Evolutionary conservation across 2,329 filamentous ascomycete genomes (phyloP), one percentile per base, ranked within the genome.

Genomic region (Chrysosporium keratinophilum): DNA sequence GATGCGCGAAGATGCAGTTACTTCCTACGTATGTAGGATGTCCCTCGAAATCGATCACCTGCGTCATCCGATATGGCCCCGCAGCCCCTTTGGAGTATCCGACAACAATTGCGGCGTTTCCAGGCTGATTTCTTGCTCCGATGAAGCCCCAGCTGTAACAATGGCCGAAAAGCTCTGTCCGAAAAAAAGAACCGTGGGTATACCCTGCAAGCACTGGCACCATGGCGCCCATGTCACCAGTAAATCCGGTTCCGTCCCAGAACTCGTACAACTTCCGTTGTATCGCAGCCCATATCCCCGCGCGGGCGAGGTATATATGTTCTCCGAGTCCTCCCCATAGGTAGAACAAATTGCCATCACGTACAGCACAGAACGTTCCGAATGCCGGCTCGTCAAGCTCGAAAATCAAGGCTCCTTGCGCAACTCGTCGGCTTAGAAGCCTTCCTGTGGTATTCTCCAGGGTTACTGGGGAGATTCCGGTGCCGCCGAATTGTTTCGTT

Each of bases 191-290:
- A 5, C 57, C 57, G 15, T 42, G 37, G 23, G 52, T 39, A 43
- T 50, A 55, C 28, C 57, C 57, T 9, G 47, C 40, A 19, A 58
- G 43, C 17, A 58, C 55, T 20, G 57, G 57, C 6, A 31, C 39
- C 17, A 48, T 39, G 12, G 43, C 33, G 1, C 10, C 39, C 33
- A 54, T 54, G 33, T 57, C 50, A 10, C 12, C 11, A 9, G 45
- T 54, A 53, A 57, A 58, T 3, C n/a, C 17, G 39, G 46, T 42
- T 31, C 57, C 57, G 23, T 58, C 42, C 57, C 57, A 58, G 40
- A 45, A 58, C 33, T 54, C 52, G 19, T 58, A 57, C 19, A 50
- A 42, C 20, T 55, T 44, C 14, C 52, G 50, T 41, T 57, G 52
- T 9, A 50, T 48, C 5, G 55, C 44, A 12, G 54, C 39, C 28